Evolutionary conservation across 192 early-diverging fungal genomes (phyloP).

Genomic region (Thamnidium elegans): DNA sequence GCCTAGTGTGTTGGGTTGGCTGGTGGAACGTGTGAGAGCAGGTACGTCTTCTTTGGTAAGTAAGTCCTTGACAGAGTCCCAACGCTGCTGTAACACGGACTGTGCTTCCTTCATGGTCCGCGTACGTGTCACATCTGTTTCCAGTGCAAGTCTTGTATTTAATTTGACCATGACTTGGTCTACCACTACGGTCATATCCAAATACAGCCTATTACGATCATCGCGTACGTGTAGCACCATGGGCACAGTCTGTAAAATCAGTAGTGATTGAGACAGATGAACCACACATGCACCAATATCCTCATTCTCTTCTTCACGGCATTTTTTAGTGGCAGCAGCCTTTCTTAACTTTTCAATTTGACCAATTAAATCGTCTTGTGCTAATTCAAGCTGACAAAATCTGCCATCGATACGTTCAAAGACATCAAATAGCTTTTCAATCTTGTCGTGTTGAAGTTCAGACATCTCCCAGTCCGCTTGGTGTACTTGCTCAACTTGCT

Average conservation of each 20-base stretch:
- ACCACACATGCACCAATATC: not conserved
- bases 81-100: not conserved
- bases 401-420: constrained; percentile 27
- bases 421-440: constrained; percentile 30
- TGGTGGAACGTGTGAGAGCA: not conserved
- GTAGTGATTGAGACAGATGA: constrained; percentile 14
- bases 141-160: not conserved
- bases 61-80: not conserved
- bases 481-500: constrained; percentile 23
- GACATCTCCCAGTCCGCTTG: constrained; percentile 28
- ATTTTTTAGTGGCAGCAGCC: not conserved
- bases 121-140: not conserved
- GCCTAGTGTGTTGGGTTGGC: not conserved
- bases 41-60: not conserved
- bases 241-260: constrained; percentile 13
- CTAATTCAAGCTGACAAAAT: constrained; percentile 24
- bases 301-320: not conserved
- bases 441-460: constrained; percentile 27
- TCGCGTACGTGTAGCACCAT: constrained; percentile 13
- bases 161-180: not conserved
- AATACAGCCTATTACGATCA: constrained; percentile 13
- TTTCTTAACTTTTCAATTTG: constrained; percentile 18
- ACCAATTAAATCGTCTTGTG: constrained; percentile 20
- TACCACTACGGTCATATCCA: constrained; percentile 11
- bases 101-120: not conserved